Evolutionary conservation across 495 filamentous ascomycete species (phyloP).

Genomic region (Alectoria sarmentosa): DNA sequence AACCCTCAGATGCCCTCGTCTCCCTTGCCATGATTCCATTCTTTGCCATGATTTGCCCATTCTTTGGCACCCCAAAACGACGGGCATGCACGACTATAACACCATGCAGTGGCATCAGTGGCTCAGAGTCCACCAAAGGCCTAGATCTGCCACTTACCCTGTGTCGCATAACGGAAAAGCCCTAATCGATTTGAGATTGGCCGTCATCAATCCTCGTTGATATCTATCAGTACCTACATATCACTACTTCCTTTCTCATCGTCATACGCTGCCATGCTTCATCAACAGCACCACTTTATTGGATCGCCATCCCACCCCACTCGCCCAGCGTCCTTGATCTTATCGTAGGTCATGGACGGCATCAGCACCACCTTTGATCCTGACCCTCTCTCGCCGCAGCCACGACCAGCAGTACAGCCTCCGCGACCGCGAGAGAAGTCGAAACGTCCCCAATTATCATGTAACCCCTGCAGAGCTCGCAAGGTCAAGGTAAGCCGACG

Average conservation of each 20-base stretch:
- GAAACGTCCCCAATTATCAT: constrained; percentile 25
- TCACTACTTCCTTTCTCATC: neutral
- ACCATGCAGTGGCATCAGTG: constrained; percentile 14
- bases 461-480: constrained; percentile 25
- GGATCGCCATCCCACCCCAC: constrained; percentile 1
- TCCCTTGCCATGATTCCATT: neutral
- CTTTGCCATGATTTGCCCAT: too few species aligned
- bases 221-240: constrained; percentile 13
- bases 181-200: constrained; percentile 17
- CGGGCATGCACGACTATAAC: constrained; percentile 15
- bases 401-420: constrained; percentile 12
- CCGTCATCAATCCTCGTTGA: constrained; percentile 9
- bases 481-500: constrained; percentile 23
- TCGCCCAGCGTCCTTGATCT: constrained; percentile 7
- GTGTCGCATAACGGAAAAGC: constrained; percentile 20
- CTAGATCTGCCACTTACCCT: constrained; percentile 22
- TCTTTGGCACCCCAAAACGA: neutral
- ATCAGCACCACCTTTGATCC: constrained; percentile 13
- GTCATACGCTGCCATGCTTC: constrained; percentile 11
- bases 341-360: constrained; percentile 14
- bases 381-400: constrained; percentile 1
- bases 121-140: constrained; percentile 12
- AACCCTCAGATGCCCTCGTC: constrained; percentile 7
- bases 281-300: constrained; percentile 11
- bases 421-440: constrained; percentile 23